Evolutionary conservation across 2,329 filamentous ascomycete genomes (phyloP), one percentile per base, ranked within the genome.

Genomic region (Beauveria sp.): DNA sequence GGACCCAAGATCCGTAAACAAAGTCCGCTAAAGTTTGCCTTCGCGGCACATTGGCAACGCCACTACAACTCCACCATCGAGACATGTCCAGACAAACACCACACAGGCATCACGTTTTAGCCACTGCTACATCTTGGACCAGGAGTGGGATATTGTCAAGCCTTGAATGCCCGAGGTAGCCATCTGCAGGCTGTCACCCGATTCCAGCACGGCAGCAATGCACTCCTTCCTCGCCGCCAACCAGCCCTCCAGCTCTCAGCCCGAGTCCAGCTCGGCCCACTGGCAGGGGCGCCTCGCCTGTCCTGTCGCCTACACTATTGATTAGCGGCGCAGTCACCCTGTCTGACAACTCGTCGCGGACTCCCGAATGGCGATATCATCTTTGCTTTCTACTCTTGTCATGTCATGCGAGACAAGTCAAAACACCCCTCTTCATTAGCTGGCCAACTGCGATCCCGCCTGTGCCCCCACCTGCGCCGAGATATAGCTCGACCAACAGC

Each of bases 51-150:
- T 30, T 44, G 43, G 37, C 30, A 44, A 52, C 56, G 56, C 56
- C 56, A 59, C 56, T 22, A 14, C 34, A 59, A 52, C 56, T 59
- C 56, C 56, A 59, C 56, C 56, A 52, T 41, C 56, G 37, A 47
- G n/a, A 52, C 56, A 59, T 52, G 56, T 43, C 56, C 56, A 59
- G 56, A 51, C 56, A 59, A 52, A 59, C 46, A 43, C 46, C 56
- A 28, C 47, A 14, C 56, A 26, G 44, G 8, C 47, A 52, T 59
- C 56, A 59, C 56, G 56, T 59, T 59, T 51, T 52, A 34, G 44
- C 44, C 55, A 57, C 47, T 9, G 7, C 37, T 22, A 26, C 47
- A 51, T 43, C 47, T 41, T 52, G 46, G 30, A 28, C 47, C 34
- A 41, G 44, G 44, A 52, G 55, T 44, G 55, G 24, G 41, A 43